These are phyloP conservation scores for Balansia obtecta DNA, from an alignment of 2,329 filamentous ascomycete species.

Conservation along the genomic window DNA sequence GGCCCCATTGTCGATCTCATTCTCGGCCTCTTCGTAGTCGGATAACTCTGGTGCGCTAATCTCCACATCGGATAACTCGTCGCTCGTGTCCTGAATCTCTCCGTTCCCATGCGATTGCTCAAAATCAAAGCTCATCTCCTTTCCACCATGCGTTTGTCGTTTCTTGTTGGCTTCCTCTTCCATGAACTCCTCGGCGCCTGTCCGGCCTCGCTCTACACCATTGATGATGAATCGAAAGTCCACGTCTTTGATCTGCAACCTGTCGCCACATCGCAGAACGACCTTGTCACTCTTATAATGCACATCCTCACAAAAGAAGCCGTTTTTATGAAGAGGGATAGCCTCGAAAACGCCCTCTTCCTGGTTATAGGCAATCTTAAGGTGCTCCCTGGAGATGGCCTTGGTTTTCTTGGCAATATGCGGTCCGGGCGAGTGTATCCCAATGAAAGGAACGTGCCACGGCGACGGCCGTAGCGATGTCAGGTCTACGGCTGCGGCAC, in stretches of 20 bases:
- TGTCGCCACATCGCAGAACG: constrained; percentile 48
- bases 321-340: constrained; percentile 48
- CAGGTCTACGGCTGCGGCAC: constrained; percentile 46
- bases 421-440: constrained; percentile 58
- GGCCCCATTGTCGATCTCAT: too few relatives aligned
- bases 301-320: constrained; percentile 53
- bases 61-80: constrained; percentile 34
- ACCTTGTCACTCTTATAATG: constrained; percentile 43
- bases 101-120: constrained; percentile 48
- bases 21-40: constrained; percentile 23
- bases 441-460: constrained; percentile 50
- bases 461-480: constrained; percentile 47
- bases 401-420: constrained; percentile 52
- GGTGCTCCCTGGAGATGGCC: constrained; percentile 60
- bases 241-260: constrained; percentile 62
- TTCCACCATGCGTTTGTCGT: constrained; percentile 43
- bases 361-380: constrained; percentile 59
- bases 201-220: constrained; percentile 42
- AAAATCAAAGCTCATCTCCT: constrained; percentile 65
- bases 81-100: constrained; percentile 43
- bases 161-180: constrained; percentile 37
- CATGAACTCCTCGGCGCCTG: constrained; percentile 43
- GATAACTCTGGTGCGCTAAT: constrained; percentile 28
- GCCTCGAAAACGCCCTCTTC: constrained; percentile 53
- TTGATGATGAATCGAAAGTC: constrained; percentile 58